Evolutionary conservation across 139 green algal species (phyloP).

Genomic region (Haematococcus lacustris): DNA sequence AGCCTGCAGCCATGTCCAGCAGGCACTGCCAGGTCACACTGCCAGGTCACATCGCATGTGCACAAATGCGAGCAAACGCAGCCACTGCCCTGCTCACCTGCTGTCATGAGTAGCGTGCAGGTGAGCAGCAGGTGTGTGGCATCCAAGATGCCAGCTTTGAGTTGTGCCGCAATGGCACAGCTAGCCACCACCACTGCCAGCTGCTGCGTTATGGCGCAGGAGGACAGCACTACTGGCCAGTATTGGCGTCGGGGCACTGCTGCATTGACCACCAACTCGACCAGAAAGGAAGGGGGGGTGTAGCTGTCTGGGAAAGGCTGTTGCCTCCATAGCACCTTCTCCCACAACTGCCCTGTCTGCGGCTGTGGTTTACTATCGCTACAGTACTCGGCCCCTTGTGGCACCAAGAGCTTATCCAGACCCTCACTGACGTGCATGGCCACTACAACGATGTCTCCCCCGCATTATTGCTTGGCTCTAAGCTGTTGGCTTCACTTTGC

Average conservation of each 20-base stretch:
- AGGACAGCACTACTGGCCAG: slow-evolving; percentile 58
- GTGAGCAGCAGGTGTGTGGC: background rate
- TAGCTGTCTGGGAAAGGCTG: slow-evolving; percentile 63
- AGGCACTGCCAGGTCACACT: too few species aligned
- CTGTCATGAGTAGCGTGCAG: background rate
- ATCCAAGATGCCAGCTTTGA: slow-evolving; percentile 4
- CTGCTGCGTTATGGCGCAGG: slow-evolving; percentile 67
- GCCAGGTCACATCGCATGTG: background rate
- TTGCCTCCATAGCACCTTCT: slow-evolving; percentile 50
- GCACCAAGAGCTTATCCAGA: too few species aligned
- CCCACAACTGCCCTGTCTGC: too few species aligned
- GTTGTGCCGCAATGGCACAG: slow-evolving; percentile 37
- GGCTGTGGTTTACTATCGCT: too few species aligned
- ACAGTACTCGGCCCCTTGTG: too few species aligned
- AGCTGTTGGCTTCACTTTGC: too few species aligned
- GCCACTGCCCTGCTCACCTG: background rate
- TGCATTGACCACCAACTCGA: slow-evolving; percentile 59
- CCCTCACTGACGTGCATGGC: too few species aligned
- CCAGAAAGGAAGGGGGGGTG: slow-evolving; percentile 55
- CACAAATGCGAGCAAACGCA: slow-evolving; percentile 10
- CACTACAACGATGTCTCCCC: too few species aligned
- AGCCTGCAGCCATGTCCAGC: slow-evolving; percentile 22
- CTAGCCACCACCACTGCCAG: slow-evolving; percentile 43
- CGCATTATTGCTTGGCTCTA: too few species aligned
- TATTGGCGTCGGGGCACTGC: slow-evolving; percentile 40